A percentile compares a stretch with the other conserved stretches of the same genome.
Conservation (phyloP, 805 yeast genomes). For the Saturnispora diversa region DNA sequence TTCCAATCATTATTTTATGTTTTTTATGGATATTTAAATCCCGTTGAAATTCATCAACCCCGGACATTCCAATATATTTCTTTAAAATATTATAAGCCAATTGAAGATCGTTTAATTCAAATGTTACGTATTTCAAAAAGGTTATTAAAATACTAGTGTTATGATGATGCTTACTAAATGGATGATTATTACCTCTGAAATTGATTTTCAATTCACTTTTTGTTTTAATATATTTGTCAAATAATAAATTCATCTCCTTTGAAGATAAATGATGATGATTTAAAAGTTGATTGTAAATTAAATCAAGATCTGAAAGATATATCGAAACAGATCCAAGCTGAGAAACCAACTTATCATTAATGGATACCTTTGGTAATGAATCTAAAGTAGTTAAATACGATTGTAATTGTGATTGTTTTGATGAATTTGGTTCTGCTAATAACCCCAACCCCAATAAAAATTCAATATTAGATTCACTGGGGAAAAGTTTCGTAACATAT, state of each 20-base stretch:
- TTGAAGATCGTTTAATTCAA: constrained; percentile 13
- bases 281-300: constrained; percentile 13
- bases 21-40: background rate
- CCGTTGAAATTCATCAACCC: background rate
- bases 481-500: constrained; percentile 13
- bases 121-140: constrained; percentile 11
- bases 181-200: constrained; percentile 12
- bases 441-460: constrained; percentile 7
- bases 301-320: constrained; percentile 10
- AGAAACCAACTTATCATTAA: constrained; percentile 8
- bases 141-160: constrained; percentile 16
- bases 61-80: background rate
- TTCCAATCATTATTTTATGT: background rate
- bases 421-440: background rate
- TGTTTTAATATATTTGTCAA: constrained; percentile 6
- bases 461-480: constrained; percentile 6
- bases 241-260: constrained; percentile 3
- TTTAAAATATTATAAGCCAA: constrained; percentile 6
- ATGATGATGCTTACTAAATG: constrained; percentile 16
- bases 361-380: constrained; percentile 11
- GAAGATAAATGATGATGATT: constrained; percentile 7
- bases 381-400: background rate
- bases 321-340: constrained; percentile 1
- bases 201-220: background rate
- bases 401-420: background rate